These are phyloP conservation scores for Mikania micrantha DNA, from an alignment of 129 eudicot genomes.

Conservation along the genomic window DNA sequence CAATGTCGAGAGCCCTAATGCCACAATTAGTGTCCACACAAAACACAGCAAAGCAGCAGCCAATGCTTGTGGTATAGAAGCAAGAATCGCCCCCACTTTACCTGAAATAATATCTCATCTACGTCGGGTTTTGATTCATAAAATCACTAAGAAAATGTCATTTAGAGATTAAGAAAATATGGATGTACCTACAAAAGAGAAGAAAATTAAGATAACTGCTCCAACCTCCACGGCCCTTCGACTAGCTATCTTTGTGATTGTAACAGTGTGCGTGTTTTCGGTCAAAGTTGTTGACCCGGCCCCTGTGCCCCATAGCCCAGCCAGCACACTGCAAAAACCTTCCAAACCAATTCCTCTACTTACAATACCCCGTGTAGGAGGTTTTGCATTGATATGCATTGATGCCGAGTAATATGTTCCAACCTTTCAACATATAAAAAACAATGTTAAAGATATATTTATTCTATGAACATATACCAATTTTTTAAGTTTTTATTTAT, in stretches of 20 bases:
- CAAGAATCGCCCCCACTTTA: conserved; percentile 93
- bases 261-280: conserved; percentile 74
- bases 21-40: conserved; percentile 73
- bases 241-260: conserved; percentile 67
- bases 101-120: conserved; percentile 35
- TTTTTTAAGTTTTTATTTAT: not conserved
- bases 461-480: not conserved
- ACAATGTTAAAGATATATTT: conserved; percentile 3
- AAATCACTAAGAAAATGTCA: not conserved
- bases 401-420: conserved; percentile 84
- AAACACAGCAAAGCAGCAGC: conserved; percentile 88
- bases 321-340: conserved; percentile 88
- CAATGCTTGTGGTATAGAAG: conserved; percentile 95
- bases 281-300: conserved; percentile 90
- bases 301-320: conserved; percentile 97
- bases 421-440: conserved; percentile 38
- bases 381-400: conserved; percentile 45
- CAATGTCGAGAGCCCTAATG: conserved; percentile 68
- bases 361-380: conserved; percentile 85
- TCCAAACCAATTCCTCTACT: conserved; percentile 95
- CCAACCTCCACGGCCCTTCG: conserved; percentile 71
- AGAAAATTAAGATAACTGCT: conserved; percentile 65
- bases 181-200: conserved; percentile 75
- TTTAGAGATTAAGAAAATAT: conserved; percentile 1
- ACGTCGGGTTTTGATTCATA: not conserved